Evolutionary conservation across 208 protist genomes (phyloP).

Genomic region (Leishmania martiniquensis): DNA sequence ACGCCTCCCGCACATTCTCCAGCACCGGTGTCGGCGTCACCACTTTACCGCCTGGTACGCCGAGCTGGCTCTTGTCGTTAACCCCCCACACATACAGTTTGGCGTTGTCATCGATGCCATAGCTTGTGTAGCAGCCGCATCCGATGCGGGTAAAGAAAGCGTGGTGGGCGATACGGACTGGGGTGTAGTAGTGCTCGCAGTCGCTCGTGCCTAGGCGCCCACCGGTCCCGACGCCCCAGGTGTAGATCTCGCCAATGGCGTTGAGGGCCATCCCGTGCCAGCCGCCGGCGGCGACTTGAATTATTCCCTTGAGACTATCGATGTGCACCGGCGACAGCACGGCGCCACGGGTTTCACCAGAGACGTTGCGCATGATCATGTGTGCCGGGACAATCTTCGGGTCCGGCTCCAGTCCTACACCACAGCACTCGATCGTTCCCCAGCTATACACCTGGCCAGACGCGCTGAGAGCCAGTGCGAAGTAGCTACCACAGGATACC

Average conservation of each 20-base stretch:
- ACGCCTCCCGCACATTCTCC: constrained; percentile 72
- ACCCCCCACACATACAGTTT: constrained; percentile 79
- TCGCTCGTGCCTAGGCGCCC: constrained; percentile 68
- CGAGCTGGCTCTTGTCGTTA: constrained; percentile 68
- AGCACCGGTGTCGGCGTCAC: constrained; percentile 49
- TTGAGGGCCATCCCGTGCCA: constrained; percentile 85
- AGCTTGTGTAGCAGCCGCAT: constrained; percentile 71
- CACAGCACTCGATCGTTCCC: constrained; percentile 85
- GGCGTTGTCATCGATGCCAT: constrained; percentile 65
- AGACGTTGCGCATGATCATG: constrained; percentile 57
- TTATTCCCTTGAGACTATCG: constrained; percentile 51
- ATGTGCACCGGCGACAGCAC: constrained; percentile 62
- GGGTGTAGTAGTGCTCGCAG: constrained; percentile 43
- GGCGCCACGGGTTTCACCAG: constrained; percentile 48
- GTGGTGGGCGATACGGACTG: constrained; percentile 44
- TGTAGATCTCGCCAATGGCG: constrained; percentile 73
- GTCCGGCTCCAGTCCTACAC: constrained; percentile 58
- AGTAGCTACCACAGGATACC: constrained; percentile 83
- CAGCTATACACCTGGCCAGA: constrained; percentile 81
- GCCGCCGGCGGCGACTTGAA: constrained; percentile 64
- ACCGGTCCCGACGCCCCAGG: constrained; percentile 67
- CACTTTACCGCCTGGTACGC: constrained; percentile 24
- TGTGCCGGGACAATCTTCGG: constrained; percentile 43
- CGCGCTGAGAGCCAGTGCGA: constrained; percentile 68
- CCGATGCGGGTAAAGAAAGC: constrained; percentile 71